Percentiles rank a stretch among this genome's conserved stretches.
These are phyloP conservation scores for Zymoseptoria pseudotritici DNA, from an alignment of 2,329 filamentous ascomycete species.

Conservation along the genomic window DNA sequence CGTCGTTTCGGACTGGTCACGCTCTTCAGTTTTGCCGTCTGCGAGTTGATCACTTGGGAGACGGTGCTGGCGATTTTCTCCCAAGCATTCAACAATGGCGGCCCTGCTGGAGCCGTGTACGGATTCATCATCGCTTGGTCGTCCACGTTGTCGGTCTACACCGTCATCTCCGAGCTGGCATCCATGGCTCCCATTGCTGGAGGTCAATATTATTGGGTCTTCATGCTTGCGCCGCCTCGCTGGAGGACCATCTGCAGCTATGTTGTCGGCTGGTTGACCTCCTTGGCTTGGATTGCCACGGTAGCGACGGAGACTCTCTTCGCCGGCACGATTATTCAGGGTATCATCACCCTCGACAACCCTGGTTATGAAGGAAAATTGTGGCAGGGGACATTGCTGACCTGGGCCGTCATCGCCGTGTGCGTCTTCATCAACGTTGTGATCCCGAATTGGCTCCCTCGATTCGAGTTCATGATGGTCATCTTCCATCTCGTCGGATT, in stretches of 20 bases:
- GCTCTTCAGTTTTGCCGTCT: constrained; percentile 39
- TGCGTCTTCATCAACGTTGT: constrained; percentile 42
- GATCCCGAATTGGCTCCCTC: constrained; percentile 36
- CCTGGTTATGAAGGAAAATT: constrained; percentile 28
- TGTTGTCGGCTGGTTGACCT: constrained; percentile 38
- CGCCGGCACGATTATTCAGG: constrained; percentile 36
- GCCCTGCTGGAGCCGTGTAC: constrained; percentile 44
- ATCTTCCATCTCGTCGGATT: constrained; percentile 47
- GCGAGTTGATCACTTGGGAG: constrained; percentile 41
- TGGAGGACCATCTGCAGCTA: constrained; percentile 39
- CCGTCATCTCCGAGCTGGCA: constrained; percentile 40
- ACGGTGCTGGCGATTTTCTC: constrained; percentile 39
- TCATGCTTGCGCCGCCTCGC: constrained; percentile 37
- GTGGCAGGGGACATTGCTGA: constrained; percentile 37
- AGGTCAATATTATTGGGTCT: constrained; percentile 42
- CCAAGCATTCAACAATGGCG: constrained; percentile 39
- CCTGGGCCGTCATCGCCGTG: constrained; percentile 33
- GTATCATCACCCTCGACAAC: constrained; percentile 33
- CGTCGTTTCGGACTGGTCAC: constrained; percentile 38
- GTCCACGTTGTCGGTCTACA: constrained; percentile 42
- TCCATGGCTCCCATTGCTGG: constrained; percentile 42
- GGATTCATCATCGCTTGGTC: constrained; percentile 47
- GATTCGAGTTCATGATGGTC: constrained; percentile 38
- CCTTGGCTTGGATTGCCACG: constrained; percentile 37
- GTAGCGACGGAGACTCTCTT: constrained; percentile 38